A percentile compares a stretch with the other conserved stretches of the same genome.
phyloP scores from a whole-genome alignment of 2,329 filamentous ascomycete species.

The Fusarium sterilihyphosum region DNA sequence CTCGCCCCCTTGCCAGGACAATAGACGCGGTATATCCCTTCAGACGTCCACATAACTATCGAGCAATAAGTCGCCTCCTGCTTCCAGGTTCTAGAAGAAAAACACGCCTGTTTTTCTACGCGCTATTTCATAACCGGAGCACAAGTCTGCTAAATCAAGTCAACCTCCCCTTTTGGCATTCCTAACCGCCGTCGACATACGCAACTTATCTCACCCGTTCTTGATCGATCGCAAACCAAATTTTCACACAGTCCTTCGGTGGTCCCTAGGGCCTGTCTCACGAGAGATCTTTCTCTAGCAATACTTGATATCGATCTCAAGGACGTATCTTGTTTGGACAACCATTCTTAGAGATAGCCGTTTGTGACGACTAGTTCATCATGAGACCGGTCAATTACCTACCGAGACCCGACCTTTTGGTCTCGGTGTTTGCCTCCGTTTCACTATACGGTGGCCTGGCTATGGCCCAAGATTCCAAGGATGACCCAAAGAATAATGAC shows the following conservation, averaged over 20 bases:
- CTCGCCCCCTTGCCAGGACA: constrained; percentile 29
- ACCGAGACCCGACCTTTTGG: constrained; percentile 39
- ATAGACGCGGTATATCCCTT: constrained; percentile 27
- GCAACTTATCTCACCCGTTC: constrained; percentile 14
- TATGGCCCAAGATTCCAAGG: constrained; percentile 47
- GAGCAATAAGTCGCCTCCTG: constrained; percentile 1
- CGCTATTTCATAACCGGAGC: constrained; percentile 7
- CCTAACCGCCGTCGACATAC: constrained; percentile 17
- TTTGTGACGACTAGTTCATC: constrained; percentile 12
- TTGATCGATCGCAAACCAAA: neutral
- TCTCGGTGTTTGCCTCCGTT: constrained; percentile 42
- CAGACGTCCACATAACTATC: neutral
- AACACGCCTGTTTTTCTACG: constrained; percentile 8
- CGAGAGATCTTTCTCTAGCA: neutral
- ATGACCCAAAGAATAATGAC: constrained; percentile 27
- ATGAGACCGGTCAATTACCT: constrained; percentile 45
- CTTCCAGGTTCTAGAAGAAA: neutral
- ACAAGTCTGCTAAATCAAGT: neutral
- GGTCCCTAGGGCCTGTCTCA: neutral
- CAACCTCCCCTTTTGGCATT: constrained; percentile 25
- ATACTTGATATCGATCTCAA: neutral
- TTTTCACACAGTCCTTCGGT: neutral
- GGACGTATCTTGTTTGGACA: constrained; percentile 5
- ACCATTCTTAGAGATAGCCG: neutral
- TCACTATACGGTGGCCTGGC: constrained; percentile 45